These are phyloP conservation scores for Micractinium conductrix DNA, from an alignment of 139 green algal species.

Conservation along the genomic window DNA sequence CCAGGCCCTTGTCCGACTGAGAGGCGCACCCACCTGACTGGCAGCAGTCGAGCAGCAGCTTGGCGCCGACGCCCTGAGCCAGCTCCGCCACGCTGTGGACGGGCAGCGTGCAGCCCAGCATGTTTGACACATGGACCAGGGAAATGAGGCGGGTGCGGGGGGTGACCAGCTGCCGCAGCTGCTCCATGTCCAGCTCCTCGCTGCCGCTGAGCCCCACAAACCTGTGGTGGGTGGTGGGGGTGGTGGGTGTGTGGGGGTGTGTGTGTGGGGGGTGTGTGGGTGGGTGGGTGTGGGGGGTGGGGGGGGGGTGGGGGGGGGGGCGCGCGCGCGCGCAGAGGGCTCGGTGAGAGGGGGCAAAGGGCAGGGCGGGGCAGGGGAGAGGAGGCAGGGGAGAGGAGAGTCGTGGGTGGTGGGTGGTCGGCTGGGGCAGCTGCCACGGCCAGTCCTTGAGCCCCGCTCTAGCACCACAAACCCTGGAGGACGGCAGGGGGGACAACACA, in stretches of 20 bases:
- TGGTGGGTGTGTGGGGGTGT: too few relatives aligned
- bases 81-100: slow-evolving; percentile 63
- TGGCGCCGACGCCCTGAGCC: slow-evolving; percentile 73
- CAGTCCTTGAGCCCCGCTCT: too few relatives aligned
- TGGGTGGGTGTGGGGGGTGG: too few relatives aligned
- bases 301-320: too few relatives aligned
- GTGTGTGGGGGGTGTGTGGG: too few relatives aligned
- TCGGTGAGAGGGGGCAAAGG: neutral
- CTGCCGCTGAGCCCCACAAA: slow-evolving; percentile 63
- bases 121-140: slow-evolving; percentile 95
- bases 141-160: slow-evolving; percentile 85
- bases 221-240: too few relatives aligned
- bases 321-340: too few relatives aligned
- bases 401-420: too few relatives aligned
- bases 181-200: slow-evolving; percentile 70
- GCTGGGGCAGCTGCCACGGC: too few relatives aligned
- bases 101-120: slow-evolving; percentile 78
- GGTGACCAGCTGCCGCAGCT: slow-evolving; percentile 60
- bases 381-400: neutral
- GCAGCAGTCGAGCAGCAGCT: slow-evolving; percentile 95
- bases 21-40: slow-evolving; percentile 64
- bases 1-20: too few relatives aligned
- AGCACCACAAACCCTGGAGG: too few relatives aligned
- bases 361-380: neutral
- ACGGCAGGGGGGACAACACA: too few relatives aligned